Percentiles rank a stretch among this genome's conserved stretches.
phyloP scores from a whole-genome alignment of 1,284 basidiomycete genomes.

The Golubevia pallescens region DNA sequence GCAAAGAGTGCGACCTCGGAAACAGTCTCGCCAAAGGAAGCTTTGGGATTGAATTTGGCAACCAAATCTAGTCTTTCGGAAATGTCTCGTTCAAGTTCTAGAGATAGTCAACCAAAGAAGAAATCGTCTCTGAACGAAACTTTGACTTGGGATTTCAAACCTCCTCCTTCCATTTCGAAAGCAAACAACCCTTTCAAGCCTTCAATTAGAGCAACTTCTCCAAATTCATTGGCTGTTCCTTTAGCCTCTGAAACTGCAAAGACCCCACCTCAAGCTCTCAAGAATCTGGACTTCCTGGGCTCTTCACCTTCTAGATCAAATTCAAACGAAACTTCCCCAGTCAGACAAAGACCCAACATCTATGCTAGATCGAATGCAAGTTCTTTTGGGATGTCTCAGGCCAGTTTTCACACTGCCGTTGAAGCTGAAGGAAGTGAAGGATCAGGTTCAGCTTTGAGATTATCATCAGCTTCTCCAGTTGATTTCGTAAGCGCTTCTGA shows the following conservation, averaged over 20 bases:
- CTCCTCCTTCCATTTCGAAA: not conserved
- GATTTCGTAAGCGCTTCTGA: not conserved
- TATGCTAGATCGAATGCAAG: not conserved
- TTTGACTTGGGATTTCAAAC: not conserved
- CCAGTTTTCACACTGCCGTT: too few species aligned
- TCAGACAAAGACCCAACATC: not conserved
- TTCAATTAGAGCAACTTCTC: not conserved
- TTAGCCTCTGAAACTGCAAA: not conserved
- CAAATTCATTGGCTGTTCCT: not conserved
- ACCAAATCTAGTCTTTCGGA: not conserved
- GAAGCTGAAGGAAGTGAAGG: not conserved
- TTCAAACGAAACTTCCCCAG: not conserved
- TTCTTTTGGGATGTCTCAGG: too few species aligned
- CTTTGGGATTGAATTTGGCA: constrained; percentile 15
- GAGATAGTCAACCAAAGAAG: constrained; percentile 24
- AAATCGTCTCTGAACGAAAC: not conserved
- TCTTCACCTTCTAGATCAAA: not conserved
- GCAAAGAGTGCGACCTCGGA: constrained; percentile 20
- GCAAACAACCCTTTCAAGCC: not conserved
- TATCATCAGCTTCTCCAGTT: not conserved
- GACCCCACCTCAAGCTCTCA: not conserved
- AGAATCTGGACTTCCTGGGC: too few species aligned
- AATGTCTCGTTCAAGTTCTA: constrained; percentile 29
- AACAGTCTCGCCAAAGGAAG: constrained; percentile 5
- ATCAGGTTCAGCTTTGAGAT: not conserved